These are phyloP conservation scores for Gymnopus androsaceus DNA, from an alignment of 1,284 basidiomycete species.

Conservation along the genomic window DNA sequence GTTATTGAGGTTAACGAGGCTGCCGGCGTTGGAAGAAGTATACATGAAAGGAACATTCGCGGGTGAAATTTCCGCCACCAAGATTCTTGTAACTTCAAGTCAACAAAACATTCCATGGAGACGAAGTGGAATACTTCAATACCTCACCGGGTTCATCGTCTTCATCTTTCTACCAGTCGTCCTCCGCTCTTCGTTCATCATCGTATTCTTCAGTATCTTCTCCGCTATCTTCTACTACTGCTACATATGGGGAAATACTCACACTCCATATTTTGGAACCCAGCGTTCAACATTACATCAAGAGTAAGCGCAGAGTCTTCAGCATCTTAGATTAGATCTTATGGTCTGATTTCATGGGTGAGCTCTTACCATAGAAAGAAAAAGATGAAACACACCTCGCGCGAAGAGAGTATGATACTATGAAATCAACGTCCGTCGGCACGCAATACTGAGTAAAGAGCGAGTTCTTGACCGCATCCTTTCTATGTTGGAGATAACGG, in stretches of 20 bases:
- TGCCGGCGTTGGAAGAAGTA: slow-evolving; percentile 50
- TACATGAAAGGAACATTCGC: slow-evolving; percentile 79
- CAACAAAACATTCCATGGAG: slow-evolving; percentile 12
- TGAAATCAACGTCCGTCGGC: slow-evolving; percentile 97
- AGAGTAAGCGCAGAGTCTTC: slow-evolving; percentile 86
- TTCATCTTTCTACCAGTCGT: slow-evolving; percentile 57
- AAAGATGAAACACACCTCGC: slow-evolving; percentile 69
- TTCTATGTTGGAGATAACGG: slow-evolving; percentile 93
- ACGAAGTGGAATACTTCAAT: slow-evolving; percentile 25
- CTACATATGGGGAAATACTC: slow-evolving; percentile 25
- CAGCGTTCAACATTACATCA: slow-evolving; percentile 82
- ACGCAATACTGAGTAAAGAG: slow-evolving; percentile 74
- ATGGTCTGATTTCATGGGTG: slow-evolving; percentile 56
- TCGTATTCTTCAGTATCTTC: slow-evolving; percentile 64
- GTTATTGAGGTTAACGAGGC: slow-evolving; percentile 68
- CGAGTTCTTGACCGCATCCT: slow-evolving; percentile 88
- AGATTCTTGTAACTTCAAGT: slow-evolving; percentile 44
- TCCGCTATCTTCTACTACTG: slow-evolving; percentile 26
- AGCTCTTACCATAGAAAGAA: neutral
- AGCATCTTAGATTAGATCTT: slow-evolving; percentile 77
- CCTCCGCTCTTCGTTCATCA: slow-evolving; percentile 73
- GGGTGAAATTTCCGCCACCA: slow-evolving; percentile 61
- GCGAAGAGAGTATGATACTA: slow-evolving; percentile 90
- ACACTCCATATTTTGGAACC: slow-evolving; percentile 62
- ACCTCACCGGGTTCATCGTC: slow-evolving; percentile 36